Evolutionary conservation across 768 basidiomycete species (phyloP), one percentile per base, ranked within the genome.

Genomic region (Mrakia hoshinonis): DNA sequence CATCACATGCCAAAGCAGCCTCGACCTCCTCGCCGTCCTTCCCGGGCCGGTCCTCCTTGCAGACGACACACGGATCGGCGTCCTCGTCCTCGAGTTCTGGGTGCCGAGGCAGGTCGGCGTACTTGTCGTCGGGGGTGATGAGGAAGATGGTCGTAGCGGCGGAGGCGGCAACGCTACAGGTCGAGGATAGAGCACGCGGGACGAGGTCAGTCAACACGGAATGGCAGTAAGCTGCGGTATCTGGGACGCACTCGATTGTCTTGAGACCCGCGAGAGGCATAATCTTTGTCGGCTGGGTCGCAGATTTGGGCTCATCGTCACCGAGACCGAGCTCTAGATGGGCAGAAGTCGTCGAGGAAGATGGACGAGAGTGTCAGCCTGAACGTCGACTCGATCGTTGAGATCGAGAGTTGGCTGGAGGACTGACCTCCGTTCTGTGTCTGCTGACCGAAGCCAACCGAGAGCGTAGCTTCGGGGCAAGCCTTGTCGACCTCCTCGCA

Each of bases 261-360:
- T 90, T 85, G 43, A 97, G 84, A 0, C 87, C 91, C n/a, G 78
- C 81, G 12, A 98, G 84, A 6, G 88, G 85, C 22, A 85, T 79
- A 74, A 92, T 84, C 66, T 83, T 73, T 1, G 43, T 47, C 0
- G 81, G 81, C 60, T 79, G 79, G 0, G 80, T 80, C 3, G 91
- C 85, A 73, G 89, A 91, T 81, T 93, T 94, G 6, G 75, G 75
- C 22, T 62, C 38, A 13, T 76, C 77, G 5, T 52, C 65, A 12
- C 77, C 77, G 4, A 77, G 68, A 0, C 76, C 78, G 9, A 79
- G 74, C 55, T 80, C 77, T 77, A n/a, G n/a, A n/a, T n/a, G n/a
- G 67, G 62, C 18, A 68, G 2, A 26, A 29, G 43, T 0, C 89
- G 87, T 76, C 90, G 86, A 3, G 90, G 87, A 0, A 83, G 83